These are phyloP conservation scores for Aspergillus costaricaensis DNA, from an alignment of 2,329 filamentous ascomycete species.

Conservation along the genomic window DNA sequence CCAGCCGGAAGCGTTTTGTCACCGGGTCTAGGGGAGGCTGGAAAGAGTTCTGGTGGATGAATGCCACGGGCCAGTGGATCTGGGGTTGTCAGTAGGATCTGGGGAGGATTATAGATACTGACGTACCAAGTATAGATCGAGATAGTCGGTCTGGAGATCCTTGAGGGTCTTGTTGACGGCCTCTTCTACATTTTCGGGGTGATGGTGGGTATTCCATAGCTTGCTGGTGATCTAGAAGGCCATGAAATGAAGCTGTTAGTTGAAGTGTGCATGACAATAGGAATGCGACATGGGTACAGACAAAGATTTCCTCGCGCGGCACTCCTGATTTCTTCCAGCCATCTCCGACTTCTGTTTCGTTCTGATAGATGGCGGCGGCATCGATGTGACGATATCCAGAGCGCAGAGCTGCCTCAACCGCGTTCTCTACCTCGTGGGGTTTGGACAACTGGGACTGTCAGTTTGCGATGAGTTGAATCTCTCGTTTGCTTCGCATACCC, in stretches of 20 bases:
- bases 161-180: conserved; percentile 52
- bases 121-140: conserved; percentile 54
- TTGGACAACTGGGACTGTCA: conserved; percentile 31
- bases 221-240: conserved; percentile 54
- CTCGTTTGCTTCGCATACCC: conserved; percentile 27
- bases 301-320: conserved; percentile 34
- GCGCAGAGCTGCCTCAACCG: conserved; percentile 49
- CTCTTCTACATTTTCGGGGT: conserved; percentile 51
- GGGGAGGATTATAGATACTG: conserved; percentile 31
- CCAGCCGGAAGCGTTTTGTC: conserved; percentile 30
- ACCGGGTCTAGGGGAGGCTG: conserved; percentile 27
- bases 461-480: neutral
- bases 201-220: conserved; percentile 60
- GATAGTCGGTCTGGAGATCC: conserved; percentile 55
- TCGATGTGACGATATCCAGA: conserved; percentile 46
- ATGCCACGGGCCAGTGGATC: conserved; percentile 41
- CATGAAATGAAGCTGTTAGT: neutral
- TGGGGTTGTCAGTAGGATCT: conserved; percentile 12
- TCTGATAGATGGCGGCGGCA: conserved; percentile 46
- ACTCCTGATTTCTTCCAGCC: conserved; percentile 38
- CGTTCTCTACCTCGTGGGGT: conserved; percentile 50
- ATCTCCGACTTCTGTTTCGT: conserved; percentile 35
- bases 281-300: conserved; percentile 21
- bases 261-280: neutral
- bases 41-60: conserved; percentile 31